Base-by-base conservation (phyloP, 306 rosid species). In the Hippophae rhamnoides region DNA sequence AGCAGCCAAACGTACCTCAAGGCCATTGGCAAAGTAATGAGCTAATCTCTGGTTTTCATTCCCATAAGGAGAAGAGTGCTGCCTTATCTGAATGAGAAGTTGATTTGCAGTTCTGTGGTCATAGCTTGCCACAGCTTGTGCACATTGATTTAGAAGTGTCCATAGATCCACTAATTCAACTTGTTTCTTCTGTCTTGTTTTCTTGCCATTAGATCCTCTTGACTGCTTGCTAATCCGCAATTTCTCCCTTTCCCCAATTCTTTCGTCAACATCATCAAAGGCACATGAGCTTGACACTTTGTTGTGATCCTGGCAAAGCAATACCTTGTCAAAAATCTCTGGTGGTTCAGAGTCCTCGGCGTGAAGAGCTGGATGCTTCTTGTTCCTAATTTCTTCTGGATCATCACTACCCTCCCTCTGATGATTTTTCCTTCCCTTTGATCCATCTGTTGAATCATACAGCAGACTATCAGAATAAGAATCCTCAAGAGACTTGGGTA, bases 21-120 rank as follows among this genome's bases (percentile, higher is more conserved):
- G 84, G 66, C 81, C 90, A 51, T 64, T 43, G 10, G 88, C 88
- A 13, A 88, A 69, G 77, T 82, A 88, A 77, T 88, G 78, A 59
- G 94, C 81, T 56, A 88, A 51, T 12, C 94, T 77, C 69, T 88
- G 82, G 8, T 56, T 72, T 31, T 85, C 90, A 75, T 88, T 87
- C 6, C 96, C 94, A 10, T 0, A 25, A 8, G 67, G 75, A 10
- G 94, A 76, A 44, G 90, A 85, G 46, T 82, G 79, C 46, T 70
- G 84, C 75, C 88, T 76, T 42, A 89, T 79, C 63, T 81, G 88
- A 49, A 54, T 72, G 31, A 88, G 84, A 14, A 69, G 27, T 13
- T 88, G 88, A 48, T 58, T 70, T 57, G 90, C 77, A 50, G 70
- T 80, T 69, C 75, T 81, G 49, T 59, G 86, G 62, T 88, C 94